Base-by-base conservation (phyloP, 176 grass and related monocot species). In the Oryza rufipogon region DNA sequence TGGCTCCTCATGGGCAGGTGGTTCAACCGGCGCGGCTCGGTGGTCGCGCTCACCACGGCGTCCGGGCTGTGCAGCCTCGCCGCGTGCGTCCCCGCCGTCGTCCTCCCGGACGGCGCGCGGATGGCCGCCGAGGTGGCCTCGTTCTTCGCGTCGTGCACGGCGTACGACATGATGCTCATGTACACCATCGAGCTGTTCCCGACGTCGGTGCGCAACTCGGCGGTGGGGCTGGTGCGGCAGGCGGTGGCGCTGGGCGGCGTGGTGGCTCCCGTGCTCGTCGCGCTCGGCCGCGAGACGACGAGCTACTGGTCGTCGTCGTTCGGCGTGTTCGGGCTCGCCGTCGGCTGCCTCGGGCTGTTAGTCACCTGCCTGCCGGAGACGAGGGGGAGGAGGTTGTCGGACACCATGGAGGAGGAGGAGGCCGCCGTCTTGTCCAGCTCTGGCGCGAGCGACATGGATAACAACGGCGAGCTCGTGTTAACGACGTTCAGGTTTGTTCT, bases 141-240 rank as follows among this genome's bases (percentile, higher is more conserved):
- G 20, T 98, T 98, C 89, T 98, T 90, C 70, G 75, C 87, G 56
- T 70, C 93, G 25, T 92, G 89, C 87, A 93, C 93, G 19, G 89
- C 90, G 80, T 93, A 93, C 70, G 91, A 89, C 61, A 64, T 95
- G 64, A 63, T 80, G 7, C 28, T 95, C 13, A 95, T 98, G 39
- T 98, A 92, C 54, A 85, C 78, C 46, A 85, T 95, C 77, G 96
- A 98, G 93, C 76, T 98, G 80, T 98, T 98, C 75, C 96, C 96
- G 64, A 98, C 96, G 61, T 89, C 88, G 34, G 87, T 98, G 66
- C 81, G 96, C 54, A 95, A 90, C 85, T 93, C 96, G 12, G 92
- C 95, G 8, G 90, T 98, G 14, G 88, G 92, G 17, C 72, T 95
- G 46, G 83, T 87, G 60, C 80, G 92, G 19, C 87, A 91, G 82